phyloP scores from a whole-genome alignment of 768 basidiomycete genomes.

The Termitomyces sp. region DNA sequence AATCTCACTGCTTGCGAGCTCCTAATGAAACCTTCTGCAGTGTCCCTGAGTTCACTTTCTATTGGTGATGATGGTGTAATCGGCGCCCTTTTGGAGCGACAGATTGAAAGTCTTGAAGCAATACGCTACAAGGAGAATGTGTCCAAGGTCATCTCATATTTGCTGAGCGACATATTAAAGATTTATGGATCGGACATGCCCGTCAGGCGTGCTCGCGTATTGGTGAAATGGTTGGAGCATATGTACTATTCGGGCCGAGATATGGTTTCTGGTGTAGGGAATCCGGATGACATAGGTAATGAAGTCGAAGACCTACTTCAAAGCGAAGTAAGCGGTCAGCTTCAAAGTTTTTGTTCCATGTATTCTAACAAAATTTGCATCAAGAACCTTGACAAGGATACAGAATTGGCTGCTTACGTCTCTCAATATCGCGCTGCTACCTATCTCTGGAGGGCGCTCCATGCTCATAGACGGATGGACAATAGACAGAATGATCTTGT shows the following conservation, averaged over 20 bases:
- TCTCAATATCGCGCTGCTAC: constrained; percentile 47
- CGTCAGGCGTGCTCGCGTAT: constrained; percentile 50
- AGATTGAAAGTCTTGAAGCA: constrained; percentile 49
- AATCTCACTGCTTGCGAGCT: constrained; percentile 67
- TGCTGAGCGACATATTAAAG: constrained; percentile 45
- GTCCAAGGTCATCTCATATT: constrained; percentile 25
- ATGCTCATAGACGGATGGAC: constrained; percentile 54
- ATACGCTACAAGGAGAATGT: constrained; percentile 56
- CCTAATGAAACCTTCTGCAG: constrained; percentile 39
- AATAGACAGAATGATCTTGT: constrained; percentile 39
- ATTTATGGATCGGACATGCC: constrained; percentile 51
- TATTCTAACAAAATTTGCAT: not conserved
- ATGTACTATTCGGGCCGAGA: constrained; percentile 31
- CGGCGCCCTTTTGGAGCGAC: constrained; percentile 59
- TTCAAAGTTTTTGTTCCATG: not conserved
- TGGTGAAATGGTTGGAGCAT: constrained; percentile 51
- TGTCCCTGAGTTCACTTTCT: constrained; percentile 37
- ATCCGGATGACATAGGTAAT: constrained; percentile 29
- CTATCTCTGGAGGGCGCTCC: constrained; percentile 68
- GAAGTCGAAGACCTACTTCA: constrained; percentile 38
- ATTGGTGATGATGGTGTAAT: constrained; percentile 25
- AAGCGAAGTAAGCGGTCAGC: constrained; percentile 29
- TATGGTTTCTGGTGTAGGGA: constrained; percentile 19
- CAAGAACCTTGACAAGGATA: constrained; percentile 32
- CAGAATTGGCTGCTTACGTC: constrained; percentile 23